Base-by-base conservation (phyloP, 208 protist genomes). In the Trypanosomatidae sp. region DNA sequence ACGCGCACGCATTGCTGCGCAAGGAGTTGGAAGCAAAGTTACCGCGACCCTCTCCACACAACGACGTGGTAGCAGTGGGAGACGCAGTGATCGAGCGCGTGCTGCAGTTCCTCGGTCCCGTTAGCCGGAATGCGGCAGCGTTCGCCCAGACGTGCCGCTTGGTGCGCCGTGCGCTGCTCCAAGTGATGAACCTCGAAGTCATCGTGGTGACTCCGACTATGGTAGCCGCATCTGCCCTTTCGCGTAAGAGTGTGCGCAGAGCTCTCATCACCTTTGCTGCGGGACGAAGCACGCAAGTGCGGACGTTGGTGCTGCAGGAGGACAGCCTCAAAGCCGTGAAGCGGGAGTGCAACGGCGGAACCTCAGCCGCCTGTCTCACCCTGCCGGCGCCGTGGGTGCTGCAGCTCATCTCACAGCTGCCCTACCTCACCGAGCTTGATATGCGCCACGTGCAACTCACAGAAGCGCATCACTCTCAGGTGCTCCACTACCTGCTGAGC, bases 401-500 rank as follows among this genome's bases (percentile, higher is more conserved):
- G 55, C 71, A 79, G 55, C 73, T 96, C 8, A 73, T 87, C 7
- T 66, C 81, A 22, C 68, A 77, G 10, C 62, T 93, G 71, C 82
- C 86, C 0, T 71, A 76, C 19, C 79, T 96, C 13, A 80, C 74
- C 17, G 72, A 56, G 56, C 81, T 96, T 30, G 92, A 96, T 59
- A 41, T 96, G 15, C 86, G 92, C 28, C 88, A 91, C n/a, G 90
- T 94, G 41, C 69, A 49, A 55, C 90, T 88, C 82, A 66, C 28
- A 22, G 81, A 66, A 47, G 47, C 62, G 39, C 30, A 9, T 15
- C 41, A 58, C 47, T 84, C 71, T 7, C 80, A 67, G 33, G 64
- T 60, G 28, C 43, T 74, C 58, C 68, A 74, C 52, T 74, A 83
- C 69, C 84, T 96, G n/a, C 84, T 96, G 33, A 84, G 76, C 36